phyloP scores from a whole-genome alignment of 2,329 filamentous ascomycete species.

The Phaeophleospora eucalypticola region DNA sequence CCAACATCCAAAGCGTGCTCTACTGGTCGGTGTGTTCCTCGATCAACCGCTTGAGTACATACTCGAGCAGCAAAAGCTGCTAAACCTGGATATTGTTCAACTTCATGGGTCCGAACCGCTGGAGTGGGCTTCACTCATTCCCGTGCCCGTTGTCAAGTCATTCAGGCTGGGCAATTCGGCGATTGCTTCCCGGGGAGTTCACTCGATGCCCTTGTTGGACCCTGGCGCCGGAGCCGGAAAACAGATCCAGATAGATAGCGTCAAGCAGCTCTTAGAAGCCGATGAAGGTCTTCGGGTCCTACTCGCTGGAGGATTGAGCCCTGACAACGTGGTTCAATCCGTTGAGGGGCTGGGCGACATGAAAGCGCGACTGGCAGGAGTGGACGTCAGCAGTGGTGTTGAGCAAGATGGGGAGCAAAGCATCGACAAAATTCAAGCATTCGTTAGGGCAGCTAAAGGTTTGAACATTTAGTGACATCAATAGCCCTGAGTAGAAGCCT shows the following conservation, averaged over 20 bases:
- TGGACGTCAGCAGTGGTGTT: slow-evolving; percentile 93
- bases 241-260: slow-evolving; percentile 65
- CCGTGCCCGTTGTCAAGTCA: slow-evolving; percentile 82
- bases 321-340: slow-evolving; percentile 69
- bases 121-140: slow-evolving; percentile 85
- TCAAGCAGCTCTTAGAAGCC: slow-evolving; percentile 61
- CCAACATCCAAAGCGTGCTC: slow-evolving; percentile 56
- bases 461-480: slow-evolving; percentile 24
- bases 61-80: slow-evolving; percentile 68
- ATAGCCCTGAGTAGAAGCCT: too few relatives aligned
- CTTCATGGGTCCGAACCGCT: slow-evolving; percentile 88
- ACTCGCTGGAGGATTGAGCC: slow-evolving; percentile 78
- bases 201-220: slow-evolving; percentile 79
- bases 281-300: slow-evolving; percentile 71
- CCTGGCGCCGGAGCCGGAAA: slow-evolving; percentile 80
- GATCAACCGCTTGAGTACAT: slow-evolving; percentile 84
- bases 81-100: slow-evolving; percentile 83
- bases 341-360: slow-evolving; percentile 61
- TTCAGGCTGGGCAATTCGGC: slow-evolving; percentile 76
- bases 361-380: slow-evolving; percentile 63
- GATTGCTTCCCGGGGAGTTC: slow-evolving; percentile 71
- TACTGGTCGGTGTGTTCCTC: slow-evolving; percentile 90
- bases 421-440: slow-evolving; percentile 72
- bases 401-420: slow-evolving; percentile 79
- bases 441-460: slow-evolving; percentile 69